These are phyloP conservation scores for Sphagnum fallax DNA, from an alignment of 228 moss, liverwort and hornwort species.

Conservation along the genomic window DNA sequence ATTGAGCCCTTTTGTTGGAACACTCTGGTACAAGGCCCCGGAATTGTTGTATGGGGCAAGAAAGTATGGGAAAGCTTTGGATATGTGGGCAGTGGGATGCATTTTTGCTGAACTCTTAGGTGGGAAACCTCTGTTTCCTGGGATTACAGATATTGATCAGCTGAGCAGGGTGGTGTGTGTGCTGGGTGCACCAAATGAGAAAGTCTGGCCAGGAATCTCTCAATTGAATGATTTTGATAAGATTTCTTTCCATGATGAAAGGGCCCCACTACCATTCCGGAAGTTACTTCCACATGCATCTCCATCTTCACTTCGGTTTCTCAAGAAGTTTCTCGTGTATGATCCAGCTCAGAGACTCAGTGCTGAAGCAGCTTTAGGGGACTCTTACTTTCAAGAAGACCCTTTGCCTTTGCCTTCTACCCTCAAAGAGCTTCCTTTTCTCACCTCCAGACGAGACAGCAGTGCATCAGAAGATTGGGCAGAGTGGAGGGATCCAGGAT, in stretches of 20 bases:
- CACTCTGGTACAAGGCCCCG: conserved; percentile 96
- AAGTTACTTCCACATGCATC: conserved; percentile 59
- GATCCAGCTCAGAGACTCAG: conserved; percentile 63
- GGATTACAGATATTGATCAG: conserved; percentile 88
- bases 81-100: conserved; percentile 87
- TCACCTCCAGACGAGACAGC: conserved; percentile 53
- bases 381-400: conserved; percentile 64
- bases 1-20: conserved; percentile 86
- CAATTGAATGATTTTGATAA: conserved; percentile 80
- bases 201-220: conserved; percentile 69
- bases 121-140: conserved; percentile 85
- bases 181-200: conserved; percentile 70
- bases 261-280: conserved; percentile 46
- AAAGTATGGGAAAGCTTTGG: conserved; percentile 75
- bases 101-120: conserved; percentile 78
- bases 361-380: conserved; percentile 57
- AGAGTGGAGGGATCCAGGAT: conserved; percentile 75
- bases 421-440: conserved; percentile 53
- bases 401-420: conserved; percentile 40
- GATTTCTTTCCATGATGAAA: conserved; percentile 73
- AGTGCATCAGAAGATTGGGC: conserved; percentile 86
- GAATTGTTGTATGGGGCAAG: conserved; percentile 90
- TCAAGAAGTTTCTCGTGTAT: conserved; percentile 71
- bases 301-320: conserved; percentile 48
- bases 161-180: conserved; percentile 83